These are phyloP conservation scores for Penicillium simplicissimum DNA, from an alignment of 495 filamentous ascomycete genomes.

Conservation along the genomic window DNA sequence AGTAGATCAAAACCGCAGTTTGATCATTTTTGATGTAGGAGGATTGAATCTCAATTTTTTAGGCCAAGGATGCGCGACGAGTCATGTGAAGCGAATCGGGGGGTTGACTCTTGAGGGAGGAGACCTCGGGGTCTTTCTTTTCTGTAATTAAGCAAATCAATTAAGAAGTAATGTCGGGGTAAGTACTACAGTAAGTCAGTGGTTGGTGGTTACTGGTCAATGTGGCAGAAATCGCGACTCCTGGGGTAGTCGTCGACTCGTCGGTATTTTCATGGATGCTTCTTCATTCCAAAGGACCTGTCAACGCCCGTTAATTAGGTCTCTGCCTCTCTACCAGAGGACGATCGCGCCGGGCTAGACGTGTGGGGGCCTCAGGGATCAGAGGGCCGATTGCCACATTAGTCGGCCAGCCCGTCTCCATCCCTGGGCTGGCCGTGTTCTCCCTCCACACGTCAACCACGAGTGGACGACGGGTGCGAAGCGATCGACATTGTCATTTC, in stretches of 20 bases:
- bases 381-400: constrained; percentile 14
- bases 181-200: too few species aligned
- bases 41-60: neutral
- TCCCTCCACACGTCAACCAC: neutral
- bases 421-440: neutral
- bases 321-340: neutral
- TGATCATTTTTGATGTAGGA: neutral
- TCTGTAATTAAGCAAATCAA: neutral
- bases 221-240: neutral
- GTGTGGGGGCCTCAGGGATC: neutral
- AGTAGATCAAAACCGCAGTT: neutral
- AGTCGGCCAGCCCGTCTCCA: constrained; percentile 13
- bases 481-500: constrained; percentile 9
- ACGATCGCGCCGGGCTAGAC: constrained; percentile 7
- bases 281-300: too few species aligned
- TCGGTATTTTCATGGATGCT: too few species aligned
- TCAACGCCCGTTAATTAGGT: neutral
- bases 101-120: neutral
- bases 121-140: too few species aligned
- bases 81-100: neutral
- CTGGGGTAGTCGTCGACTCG: neutral
- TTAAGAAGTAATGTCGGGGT: neutral
- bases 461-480: constrained; percentile 1
- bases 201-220: neutral
- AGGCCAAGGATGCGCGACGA: neutral